A percentile compares a stretch with the other conserved stretches of the same genome.
phyloP scores from a whole-genome alignment of 768 basidiomycete species.

The Russula dissimulans region DNA sequence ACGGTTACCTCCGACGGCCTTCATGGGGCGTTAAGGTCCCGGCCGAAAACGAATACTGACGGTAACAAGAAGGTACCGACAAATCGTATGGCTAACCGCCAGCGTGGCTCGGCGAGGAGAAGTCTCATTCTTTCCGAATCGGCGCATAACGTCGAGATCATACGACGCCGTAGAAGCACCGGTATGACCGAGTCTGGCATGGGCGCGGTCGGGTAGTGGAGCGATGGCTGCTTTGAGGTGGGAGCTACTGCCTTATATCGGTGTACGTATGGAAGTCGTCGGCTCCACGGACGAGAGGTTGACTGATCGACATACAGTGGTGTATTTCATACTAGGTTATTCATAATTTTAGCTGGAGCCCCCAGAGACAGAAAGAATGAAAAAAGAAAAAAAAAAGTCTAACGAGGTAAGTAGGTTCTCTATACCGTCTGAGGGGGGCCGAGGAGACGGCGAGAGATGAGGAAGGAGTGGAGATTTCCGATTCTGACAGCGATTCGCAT shows the following conservation, averaged over 20 bases:
- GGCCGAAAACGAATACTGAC: slow-evolving; percentile 12
- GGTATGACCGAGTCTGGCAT: slow-evolving; percentile 13
- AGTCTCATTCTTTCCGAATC: slow-evolving; percentile 20
- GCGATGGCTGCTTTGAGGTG: neutral
- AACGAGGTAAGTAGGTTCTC: neutral
- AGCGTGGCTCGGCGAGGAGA: slow-evolving; percentile 13
- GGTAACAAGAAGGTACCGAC: slow-evolving; percentile 7
- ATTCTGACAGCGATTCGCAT: slow-evolving; percentile 18
- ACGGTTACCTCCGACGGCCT: slow-evolving; percentile 39
- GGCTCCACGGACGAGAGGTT: neutral
- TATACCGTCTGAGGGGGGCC: neutral
- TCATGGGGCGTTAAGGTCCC: slow-evolving; percentile 27
- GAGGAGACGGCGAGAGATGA: slow-evolving; percentile 2
- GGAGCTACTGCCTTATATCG: neutral
- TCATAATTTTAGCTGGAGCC: neutral
- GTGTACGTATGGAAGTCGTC: neutral
- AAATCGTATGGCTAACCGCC: neutral
- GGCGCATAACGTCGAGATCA: slow-evolving; percentile 21
- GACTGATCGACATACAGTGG: neutral
- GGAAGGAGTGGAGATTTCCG: slow-evolving; percentile 14
- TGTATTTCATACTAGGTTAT: neutral
- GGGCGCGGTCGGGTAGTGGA: slow-evolving; percentile 5
- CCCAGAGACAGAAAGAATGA: neutral
- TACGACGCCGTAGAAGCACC: slow-evolving; percentile 17
- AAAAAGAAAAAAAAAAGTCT: neutral